A percentile compares a stretch with the other conserved stretches of the same genome.
Conservation (phyloP, 371 early-diverging fungal genomes). For the Lichtheimia hyalospora region DNA sequence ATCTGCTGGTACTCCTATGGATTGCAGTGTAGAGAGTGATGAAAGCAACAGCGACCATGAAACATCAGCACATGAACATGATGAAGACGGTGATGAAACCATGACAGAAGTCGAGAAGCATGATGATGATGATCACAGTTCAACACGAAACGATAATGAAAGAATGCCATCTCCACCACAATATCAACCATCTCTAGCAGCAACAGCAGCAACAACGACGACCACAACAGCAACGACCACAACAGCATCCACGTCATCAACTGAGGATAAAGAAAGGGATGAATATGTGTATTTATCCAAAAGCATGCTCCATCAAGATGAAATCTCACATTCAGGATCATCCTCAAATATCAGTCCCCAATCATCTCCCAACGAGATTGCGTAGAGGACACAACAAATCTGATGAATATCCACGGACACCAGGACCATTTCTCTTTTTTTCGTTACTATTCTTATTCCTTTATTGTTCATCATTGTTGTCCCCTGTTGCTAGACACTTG, state of each 20-base stretch:
- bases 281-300: slow-evolving; percentile 23
- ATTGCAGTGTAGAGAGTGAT: slow-evolving; percentile 17
- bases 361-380: slow-evolving; percentile 7
- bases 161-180: neutral
- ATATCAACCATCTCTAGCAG: slow-evolving; percentile 3
- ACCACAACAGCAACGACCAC: neutral
- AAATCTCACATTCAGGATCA: slow-evolving; percentile 2
- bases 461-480: too few relatives aligned
- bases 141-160: neutral
- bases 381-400: neutral
- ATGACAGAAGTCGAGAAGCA: slow-evolving; percentile 20
- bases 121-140: neutral
- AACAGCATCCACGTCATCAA: neutral
- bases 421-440: too few relatives aligned
- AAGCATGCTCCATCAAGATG: slow-evolving; percentile 19
- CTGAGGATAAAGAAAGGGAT: slow-evolving; percentile 17
- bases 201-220: neutral
- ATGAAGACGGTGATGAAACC: slow-evolving; percentile 20
- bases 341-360: neutral
- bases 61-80: neutral
- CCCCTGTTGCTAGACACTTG: too few relatives aligned
- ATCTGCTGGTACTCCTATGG: slow-evolving; percentile 25
- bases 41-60: slow-evolving; percentile 8
- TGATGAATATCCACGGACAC: too few relatives aligned
- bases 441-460: too few relatives aligned